Conservation (phyloP, 2,329 filamentous ascomycete genomes). For the Penicillium sp. region DNA sequence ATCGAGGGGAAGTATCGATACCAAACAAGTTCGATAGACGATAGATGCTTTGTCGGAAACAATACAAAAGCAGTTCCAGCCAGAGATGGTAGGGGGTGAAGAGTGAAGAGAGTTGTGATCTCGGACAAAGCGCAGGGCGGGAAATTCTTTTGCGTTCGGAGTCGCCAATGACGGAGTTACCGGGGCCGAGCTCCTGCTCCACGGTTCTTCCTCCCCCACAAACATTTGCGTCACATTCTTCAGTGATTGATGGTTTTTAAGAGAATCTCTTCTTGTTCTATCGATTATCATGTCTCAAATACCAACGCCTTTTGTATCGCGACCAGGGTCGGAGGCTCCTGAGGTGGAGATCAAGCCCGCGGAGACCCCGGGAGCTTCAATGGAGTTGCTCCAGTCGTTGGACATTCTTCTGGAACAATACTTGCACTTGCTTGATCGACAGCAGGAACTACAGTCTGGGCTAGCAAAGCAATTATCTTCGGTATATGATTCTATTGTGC, state of each 20-base stretch:
- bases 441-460: conserved; percentile 42
- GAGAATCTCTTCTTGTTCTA: neutral
- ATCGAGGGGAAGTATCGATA: neutral
- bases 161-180: conserved; percentile 40
- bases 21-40: neutral
- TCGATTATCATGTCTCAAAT: conserved; percentile 32
- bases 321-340: conserved; percentile 28
- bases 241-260: neutral
- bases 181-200: conserved; percentile 30
- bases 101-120: neutral
- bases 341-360: conserved; percentile 15
- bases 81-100: neutral
- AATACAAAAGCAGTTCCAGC: neutral
- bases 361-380: conserved; percentile 18
- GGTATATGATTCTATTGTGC: conserved; percentile 29
- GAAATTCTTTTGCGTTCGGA: conserved; percentile 39
- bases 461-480: conserved; percentile 40
- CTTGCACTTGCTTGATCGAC: conserved; percentile 43
- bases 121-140: conserved; percentile 25
- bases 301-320: conserved; percentile 37
- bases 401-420: conserved; percentile 46
- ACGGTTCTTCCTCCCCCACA: conserved; percentile 3
- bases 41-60: neutral
- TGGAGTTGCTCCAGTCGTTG: conserved; percentile 35
- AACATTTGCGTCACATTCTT: neutral